Percentiles rank a stretch among this genome's conserved stretches.
Conservation (phyloP, 2,329 filamentous ascomycete genomes). For the Stachybotrys elegans region DNA sequence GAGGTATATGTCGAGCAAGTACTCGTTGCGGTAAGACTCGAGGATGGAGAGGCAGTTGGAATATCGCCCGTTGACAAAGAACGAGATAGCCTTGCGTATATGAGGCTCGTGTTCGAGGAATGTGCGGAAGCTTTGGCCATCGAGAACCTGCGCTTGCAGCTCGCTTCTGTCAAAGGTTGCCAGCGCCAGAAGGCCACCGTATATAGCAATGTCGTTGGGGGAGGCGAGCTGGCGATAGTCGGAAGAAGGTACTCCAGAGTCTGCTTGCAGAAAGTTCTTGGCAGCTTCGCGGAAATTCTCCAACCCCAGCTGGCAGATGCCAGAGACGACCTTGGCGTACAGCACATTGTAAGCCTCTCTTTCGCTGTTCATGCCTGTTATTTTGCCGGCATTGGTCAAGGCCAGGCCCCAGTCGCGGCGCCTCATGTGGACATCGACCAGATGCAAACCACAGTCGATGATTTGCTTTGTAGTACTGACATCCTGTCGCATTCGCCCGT, state of each 20-base stretch:
- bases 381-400: conserved; percentile 56
- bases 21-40: conserved; percentile 76
- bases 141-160: conserved; percentile 71
- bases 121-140: conserved; percentile 73
- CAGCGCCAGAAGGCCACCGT: conserved; percentile 84
- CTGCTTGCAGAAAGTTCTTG: conserved; percentile 60
- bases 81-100: conserved; percentile 81
- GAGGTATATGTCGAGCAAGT: conserved; percentile 84
- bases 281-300: conserved; percentile 60
- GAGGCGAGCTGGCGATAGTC: conserved; percentile 69
- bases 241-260: conserved; percentile 42
- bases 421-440: conserved; percentile 71
- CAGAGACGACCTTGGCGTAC: conserved; percentile 46
- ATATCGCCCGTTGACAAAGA: conserved; percentile 89
- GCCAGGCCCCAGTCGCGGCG: conserved; percentile 73
- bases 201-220: conserved; percentile 85
- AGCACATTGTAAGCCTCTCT: conserved; percentile 41
- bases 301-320: conserved; percentile 45
- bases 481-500: conserved; percentile 82
- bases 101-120: conserved; percentile 93
- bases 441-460: conserved; percentile 72
- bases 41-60: conserved; percentile 77
- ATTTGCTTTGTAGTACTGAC: conserved; percentile 81
- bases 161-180: conserved; percentile 80
- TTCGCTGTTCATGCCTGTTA: conserved; percentile 46